Evolutionary conservation across 192 early-diverging fungal species (phyloP), one percentile per base, ranked within the genome.

Genomic region (Entomortierella beljakovae): DNA sequence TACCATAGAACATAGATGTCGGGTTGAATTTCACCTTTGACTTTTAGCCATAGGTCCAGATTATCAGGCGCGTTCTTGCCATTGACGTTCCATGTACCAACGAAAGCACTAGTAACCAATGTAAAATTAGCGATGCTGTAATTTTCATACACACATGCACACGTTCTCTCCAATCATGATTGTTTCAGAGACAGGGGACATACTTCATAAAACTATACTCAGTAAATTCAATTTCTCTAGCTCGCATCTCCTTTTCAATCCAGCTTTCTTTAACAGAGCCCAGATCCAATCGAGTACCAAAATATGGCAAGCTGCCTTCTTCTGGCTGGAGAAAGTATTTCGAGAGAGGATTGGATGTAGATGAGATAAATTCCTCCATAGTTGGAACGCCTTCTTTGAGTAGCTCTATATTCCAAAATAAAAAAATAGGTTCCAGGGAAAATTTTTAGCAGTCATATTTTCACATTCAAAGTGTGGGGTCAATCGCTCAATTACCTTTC

Each of bases 51-150:
- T 11, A 84, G 64, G 6, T 80, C 56, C 28, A 97, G 62, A 11
- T 83, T 79, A 22, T 89, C 81, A 1, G 90, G 79, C 8, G 92
- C 88, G 20, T 82, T 64, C 28, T 85, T 84, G 10, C 94, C 95
- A 71, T 96, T 94, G 28, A 97, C 94, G 74, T 98, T 98, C 91
- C 94, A 98, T 1, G 96, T 94, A 2, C 95, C 95, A 1, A 91
- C 85, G 80, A 96, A 94, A 2, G 91, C 84, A 29, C 85, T 89
- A 67, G 13, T 1, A 29, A 55, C 13, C 37, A 25, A 22, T 28
- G 9, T 11, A 0, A 28, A 46, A 40, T 25, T 56, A 57, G 55
- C 11, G 51, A 52, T 6, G 6, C 13, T 6, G 37, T 8, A 3
- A 11, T 46, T 26, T 7, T 50, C 9, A 33, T 3, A 46, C 6